Conservation (phyloP, 148 eudicot genomes). For the Fallopia convolvulus region DNA sequence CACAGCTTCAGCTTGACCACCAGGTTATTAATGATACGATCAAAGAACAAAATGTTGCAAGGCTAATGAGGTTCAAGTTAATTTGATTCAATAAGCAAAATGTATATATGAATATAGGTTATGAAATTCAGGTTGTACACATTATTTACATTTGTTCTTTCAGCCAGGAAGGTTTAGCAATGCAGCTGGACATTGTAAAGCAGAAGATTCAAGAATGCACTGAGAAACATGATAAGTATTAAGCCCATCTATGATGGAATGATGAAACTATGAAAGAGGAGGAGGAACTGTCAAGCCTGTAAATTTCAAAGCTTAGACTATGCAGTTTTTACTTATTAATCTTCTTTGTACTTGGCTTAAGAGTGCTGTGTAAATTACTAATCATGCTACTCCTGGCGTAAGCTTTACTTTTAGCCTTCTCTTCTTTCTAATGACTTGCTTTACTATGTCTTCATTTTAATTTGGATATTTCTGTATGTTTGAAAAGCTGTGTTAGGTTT, state of each 20-base stretch:
- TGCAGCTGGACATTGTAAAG: slow-evolving; percentile 56
- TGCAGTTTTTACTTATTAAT: neutral
- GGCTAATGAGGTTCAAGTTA: slow-evolving; percentile 34
- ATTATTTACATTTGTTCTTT: neutral
- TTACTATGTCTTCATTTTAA: neutral
- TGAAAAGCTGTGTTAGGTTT: neutral
- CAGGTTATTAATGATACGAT: slow-evolving; percentile 72
- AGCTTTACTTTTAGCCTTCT: slow-evolving; percentile 24
- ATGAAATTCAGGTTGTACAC: slow-evolving; percentile 25
- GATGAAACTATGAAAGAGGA: slow-evolving; percentile 49
- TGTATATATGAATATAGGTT: neutral
- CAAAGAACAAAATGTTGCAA: slow-evolving; percentile 41
- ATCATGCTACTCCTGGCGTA: slow-evolving; percentile 96
- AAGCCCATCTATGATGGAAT: slow-evolving; percentile 44
- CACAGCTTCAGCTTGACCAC: slow-evolving; percentile 80
- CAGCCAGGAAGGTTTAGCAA: slow-evolving; percentile 65
- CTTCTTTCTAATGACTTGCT: neutral
- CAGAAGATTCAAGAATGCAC: slow-evolving; percentile 60
- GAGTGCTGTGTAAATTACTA: slow-evolving; percentile 24
- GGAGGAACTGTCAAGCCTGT: slow-evolving; percentile 74
- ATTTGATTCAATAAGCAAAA: neutral
- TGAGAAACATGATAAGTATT: slow-evolving; percentile 45
- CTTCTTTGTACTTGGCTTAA: slow-evolving; percentile 17
- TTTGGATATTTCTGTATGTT: neutral
- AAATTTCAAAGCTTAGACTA: slow-evolving; percentile 5